These are phyloP conservation scores for Penicillium parvum DNA, from an alignment of 495 filamentous ascomycete species.

Conservation along the genomic window DNA sequence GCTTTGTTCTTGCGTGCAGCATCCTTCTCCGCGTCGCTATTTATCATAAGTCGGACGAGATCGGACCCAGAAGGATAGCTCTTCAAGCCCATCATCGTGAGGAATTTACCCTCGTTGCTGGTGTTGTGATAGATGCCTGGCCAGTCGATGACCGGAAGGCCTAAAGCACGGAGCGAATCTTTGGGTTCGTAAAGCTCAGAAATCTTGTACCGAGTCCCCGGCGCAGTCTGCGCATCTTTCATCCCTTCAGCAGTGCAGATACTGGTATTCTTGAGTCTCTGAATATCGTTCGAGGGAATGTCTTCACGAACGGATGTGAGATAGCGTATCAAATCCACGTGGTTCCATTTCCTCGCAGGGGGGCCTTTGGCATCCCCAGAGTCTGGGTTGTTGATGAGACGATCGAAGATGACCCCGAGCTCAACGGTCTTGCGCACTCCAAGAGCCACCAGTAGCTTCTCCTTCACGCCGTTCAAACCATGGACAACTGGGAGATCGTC, in stretches of 20 bases:
- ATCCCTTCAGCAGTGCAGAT: slow-evolving; percentile 75
- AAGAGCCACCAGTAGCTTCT: slow-evolving; percentile 76
- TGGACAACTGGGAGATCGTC: slow-evolving; percentile 82
- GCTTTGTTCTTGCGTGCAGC: slow-evolving; percentile 53
- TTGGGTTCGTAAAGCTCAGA: slow-evolving; percentile 84
- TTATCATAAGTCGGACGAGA: slow-evolving; percentile 69
- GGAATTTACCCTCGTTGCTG: slow-evolving; percentile 69
- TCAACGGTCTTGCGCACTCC: slow-evolving; percentile 84
- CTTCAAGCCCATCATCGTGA: slow-evolving; percentile 65
- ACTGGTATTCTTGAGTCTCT: slow-evolving; percentile 66
- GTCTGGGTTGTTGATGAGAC: slow-evolving; percentile 58
- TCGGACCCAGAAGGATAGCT: slow-evolving; percentile 63
- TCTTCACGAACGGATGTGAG: slow-evolving; percentile 84
- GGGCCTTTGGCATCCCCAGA: slow-evolving; percentile 38
- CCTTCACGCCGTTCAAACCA: slow-evolving; percentile 73
- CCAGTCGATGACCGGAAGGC: slow-evolving; percentile 82
- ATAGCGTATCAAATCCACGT: slow-evolving; percentile 92
- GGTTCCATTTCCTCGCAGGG: slow-evolving; percentile 66
- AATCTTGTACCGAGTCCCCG: slow-evolving; percentile 64
- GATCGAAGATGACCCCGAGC: slow-evolving; percentile 84
- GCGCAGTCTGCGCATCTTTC: slow-evolving; percentile 16
- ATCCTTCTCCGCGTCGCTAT: slow-evolving; percentile 53
- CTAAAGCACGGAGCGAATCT: slow-evolving; percentile 60
- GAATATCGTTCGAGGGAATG: slow-evolving; percentile 80
- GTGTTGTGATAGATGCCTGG: slow-evolving; percentile 58